A percentile compares a stretch with the other conserved stretches of the same genome.
Conservation (phyloP, 306 rosid genomes). For the Acacia melanoxylon region DNA sequence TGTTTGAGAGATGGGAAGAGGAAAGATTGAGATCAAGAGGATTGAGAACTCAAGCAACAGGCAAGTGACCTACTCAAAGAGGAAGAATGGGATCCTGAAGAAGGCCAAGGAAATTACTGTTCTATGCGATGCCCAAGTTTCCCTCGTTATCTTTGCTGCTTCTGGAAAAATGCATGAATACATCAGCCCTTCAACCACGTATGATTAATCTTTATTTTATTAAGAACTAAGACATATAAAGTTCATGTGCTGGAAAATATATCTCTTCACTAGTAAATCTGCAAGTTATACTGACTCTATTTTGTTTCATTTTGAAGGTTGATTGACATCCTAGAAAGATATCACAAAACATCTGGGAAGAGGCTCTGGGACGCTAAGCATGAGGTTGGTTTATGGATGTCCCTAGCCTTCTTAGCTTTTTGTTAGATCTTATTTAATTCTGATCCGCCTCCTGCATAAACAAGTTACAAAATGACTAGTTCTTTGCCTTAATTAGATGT, state of each 20-base stretch:
- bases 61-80: conserved; percentile 85
- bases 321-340: conserved; percentile 60
- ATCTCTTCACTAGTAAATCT: not conserved
- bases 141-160: conserved; percentile 60
- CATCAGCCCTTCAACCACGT: conserved; percentile 75
- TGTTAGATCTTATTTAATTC: not conserved
- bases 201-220: not conserved
- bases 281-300: not conserved
- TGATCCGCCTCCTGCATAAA: not conserved
- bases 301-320: conserved; percentile 47
- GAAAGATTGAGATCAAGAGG: conserved; percentile 95
- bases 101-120: conserved; percentile 83
- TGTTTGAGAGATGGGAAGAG: conserved; percentile 70
- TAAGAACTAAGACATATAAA: not conserved
- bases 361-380: conserved; percentile 91
- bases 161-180: conserved; percentile 73
- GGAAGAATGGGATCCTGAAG: conserved; percentile 78
- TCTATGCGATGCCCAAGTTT: conserved; percentile 85
- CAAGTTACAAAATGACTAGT: not conserved
- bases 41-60: conserved; percentile 89
- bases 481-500: not conserved
- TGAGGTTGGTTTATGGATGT: conserved; percentile 53
- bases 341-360: conserved; percentile 65
- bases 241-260: not conserved
- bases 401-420: not conserved